Evolutionary conservation across 345 rosid genomes (phyloP), one percentile per base, ranked within the genome.

Genomic region (Luvunga scandens): DNA sequence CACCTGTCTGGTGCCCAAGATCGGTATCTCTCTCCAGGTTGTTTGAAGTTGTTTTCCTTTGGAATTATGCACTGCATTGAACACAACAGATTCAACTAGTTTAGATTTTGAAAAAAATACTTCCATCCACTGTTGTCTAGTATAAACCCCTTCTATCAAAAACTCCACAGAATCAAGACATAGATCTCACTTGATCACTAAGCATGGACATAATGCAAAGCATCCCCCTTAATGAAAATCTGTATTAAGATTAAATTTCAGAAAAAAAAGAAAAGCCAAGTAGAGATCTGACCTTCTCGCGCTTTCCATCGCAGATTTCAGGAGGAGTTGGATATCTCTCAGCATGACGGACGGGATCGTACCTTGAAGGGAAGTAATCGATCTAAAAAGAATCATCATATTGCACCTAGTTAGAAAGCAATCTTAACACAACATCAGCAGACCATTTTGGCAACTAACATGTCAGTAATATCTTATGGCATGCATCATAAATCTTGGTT

Each of bases 41-140:
- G 95, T 83, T 94, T 85, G 90, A 95, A 94, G 90, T 96, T 92
- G 90, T 94, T 90, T 86, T 92, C 98, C 87, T 94, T 94, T 39
- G 57, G 88, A 79, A 91, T 92, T 28, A 96, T 82, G 90, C 90
- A 81, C 98, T 95, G 89, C 83, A 81, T 61, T 34, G 59, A 78
- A 69, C 33, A 56, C 30, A 73, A 36, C 9, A 45, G 78, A 74
- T 38, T 72, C 39, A 31, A 65, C 24, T 53, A 59, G 19, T 24
- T 39, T 14, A 24, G 38, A 19, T 77, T 18, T 77, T 16, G 14
- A 10, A 42, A 45, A 19, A 42, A 64, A 12, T 30, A 62, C 6
- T 63, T 31, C 14, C n/a, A 42, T 62, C 7, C 28, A 56, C 25
- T 2, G 24, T 22, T 28, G 57, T 48, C 25, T 25, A 27, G 10